Evolutionary conservation across 345 rosid genomes (phyloP).

Genomic region (Mercurialis annua): DNA sequence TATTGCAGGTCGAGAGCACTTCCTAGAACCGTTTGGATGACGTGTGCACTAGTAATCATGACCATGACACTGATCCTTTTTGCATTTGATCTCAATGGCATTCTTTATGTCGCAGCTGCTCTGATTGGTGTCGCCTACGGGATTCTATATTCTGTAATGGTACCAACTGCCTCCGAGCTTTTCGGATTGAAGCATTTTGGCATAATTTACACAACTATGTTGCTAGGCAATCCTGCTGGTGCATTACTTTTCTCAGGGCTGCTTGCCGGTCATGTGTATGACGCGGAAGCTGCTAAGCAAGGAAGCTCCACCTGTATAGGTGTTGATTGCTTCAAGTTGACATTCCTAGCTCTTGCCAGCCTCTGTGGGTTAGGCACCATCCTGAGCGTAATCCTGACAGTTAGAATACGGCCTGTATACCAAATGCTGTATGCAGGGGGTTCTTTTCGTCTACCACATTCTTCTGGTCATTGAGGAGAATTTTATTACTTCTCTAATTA

Average conservation of each 20-base stretch:
- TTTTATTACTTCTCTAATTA: neutral
- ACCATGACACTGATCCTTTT: slow-evolving; percentile 52
- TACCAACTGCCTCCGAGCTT: slow-evolving; percentile 87
- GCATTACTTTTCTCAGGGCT: slow-evolving; percentile 82
- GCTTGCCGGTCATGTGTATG: slow-evolving; percentile 80
- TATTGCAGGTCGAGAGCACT: slow-evolving; percentile 52
- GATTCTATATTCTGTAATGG: slow-evolving; percentile 56
- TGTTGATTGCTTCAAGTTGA: slow-evolving; percentile 71
- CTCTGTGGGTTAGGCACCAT: slow-evolving; percentile 66
- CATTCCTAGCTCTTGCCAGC: slow-evolving; percentile 74
- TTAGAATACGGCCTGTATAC: slow-evolving; percentile 84
- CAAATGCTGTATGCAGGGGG: slow-evolving; percentile 83
- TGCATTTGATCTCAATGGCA: slow-evolving; percentile 49
- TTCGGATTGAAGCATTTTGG: slow-evolving; percentile 89
- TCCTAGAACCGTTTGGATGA: slow-evolving; percentile 88
- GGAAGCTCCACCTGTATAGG: slow-evolving; percentile 74
- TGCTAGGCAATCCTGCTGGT: slow-evolving; percentile 83
- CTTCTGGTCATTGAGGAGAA: slow-evolving; percentile 35
- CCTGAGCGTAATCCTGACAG: slow-evolving; percentile 55
- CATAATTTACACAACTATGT: slow-evolving; percentile 70
- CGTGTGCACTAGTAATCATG: slow-evolving; percentile 52
- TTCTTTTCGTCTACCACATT: slow-evolving; percentile 56
- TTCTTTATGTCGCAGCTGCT: slow-evolving; percentile 61
- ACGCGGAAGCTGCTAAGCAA: slow-evolving; percentile 79
- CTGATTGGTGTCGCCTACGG: slow-evolving; percentile 75